phyloP scores from a whole-genome alignment of 2,329 filamentous ascomycete species.

The Penicillium sp. region DNA sequence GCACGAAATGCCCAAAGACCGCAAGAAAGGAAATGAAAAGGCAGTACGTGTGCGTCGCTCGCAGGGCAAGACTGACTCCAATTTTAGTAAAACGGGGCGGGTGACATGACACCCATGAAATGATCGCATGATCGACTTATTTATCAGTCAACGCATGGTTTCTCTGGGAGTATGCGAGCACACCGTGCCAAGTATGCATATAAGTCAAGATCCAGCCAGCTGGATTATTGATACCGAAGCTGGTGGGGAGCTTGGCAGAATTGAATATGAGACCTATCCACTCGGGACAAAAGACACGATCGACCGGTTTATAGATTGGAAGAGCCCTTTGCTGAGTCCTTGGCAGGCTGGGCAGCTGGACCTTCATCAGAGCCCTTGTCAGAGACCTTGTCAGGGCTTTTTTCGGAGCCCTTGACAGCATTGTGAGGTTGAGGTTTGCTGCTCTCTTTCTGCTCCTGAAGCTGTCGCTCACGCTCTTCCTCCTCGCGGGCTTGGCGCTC shows the following conservation, averaged over 20 bases:
- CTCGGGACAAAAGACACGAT: not conserved
- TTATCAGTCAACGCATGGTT: not conserved
- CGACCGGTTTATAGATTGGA: conserved; percentile 3
- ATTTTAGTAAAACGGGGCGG: not conserved
- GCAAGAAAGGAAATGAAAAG: not conserved
- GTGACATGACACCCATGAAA: not conserved
- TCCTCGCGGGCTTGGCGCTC: conserved; percentile 78
- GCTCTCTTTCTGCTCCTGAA: conserved; percentile 71
- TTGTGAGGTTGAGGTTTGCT: conserved; percentile 62
- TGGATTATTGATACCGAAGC: conserved; percentile 4
- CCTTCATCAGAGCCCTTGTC: conserved; percentile 23
- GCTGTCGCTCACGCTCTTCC: conserved; percentile 74
- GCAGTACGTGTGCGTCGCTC: not conserved
- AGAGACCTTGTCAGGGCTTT: conserved; percentile 22
- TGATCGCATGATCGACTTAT: not conserved
- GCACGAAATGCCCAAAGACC: not conserved
- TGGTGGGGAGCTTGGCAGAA: not conserved
- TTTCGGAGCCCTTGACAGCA: conserved; percentile 10
- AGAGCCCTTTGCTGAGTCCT: conserved; percentile 16
- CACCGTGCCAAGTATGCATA: not conserved
- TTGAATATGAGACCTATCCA: not conserved
- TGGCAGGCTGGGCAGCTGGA: conserved; percentile 22
- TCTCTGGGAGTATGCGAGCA: not conserved
- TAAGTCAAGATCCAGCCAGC: conserved; percentile 13
- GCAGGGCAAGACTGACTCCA: not conserved